phyloP scores from a whole-genome alignment of 2,329 filamentous ascomycete genomes.

The Aureobasidium lini region DNA sequence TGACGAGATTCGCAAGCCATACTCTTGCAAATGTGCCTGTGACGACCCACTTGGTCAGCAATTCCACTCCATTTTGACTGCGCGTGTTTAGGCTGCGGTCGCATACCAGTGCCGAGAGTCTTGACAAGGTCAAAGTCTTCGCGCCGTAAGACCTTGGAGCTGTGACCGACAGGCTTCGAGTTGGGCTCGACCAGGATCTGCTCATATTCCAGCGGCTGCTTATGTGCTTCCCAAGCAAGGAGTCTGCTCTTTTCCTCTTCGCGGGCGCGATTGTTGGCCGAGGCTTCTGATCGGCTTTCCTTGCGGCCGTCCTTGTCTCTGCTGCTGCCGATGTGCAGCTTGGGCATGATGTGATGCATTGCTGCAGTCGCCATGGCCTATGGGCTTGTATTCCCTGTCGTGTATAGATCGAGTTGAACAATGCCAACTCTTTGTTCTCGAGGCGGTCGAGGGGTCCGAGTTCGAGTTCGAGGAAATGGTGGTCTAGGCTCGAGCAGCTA shows the following conservation, averaged over 20 bases:
- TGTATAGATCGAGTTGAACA: not conserved
- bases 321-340: constrained; percentile 28
- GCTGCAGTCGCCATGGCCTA: constrained; percentile 10
- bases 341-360: constrained; percentile 28
- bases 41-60: not conserved
- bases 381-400: not conserved
- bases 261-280: constrained; percentile 27
- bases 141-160: constrained; percentile 38
- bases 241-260: constrained; percentile 41
- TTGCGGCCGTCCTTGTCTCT: constrained; percentile 19
- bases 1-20: constrained; percentile 63
- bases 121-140: constrained; percentile 66
- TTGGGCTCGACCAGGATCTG: constrained; percentile 37
- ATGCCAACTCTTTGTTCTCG: not conserved
- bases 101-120: constrained; percentile 65
- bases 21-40: constrained; percentile 74
- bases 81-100: not conserved
- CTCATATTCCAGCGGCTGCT: constrained; percentile 34
- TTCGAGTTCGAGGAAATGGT: not conserved
- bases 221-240: constrained; percentile 40
- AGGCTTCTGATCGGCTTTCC: constrained; percentile 17
- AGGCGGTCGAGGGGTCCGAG: not conserved
- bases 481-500: constrained; percentile 1
- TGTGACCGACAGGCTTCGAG: constrained; percentile 41
- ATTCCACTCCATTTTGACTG: not conserved